Conservation (phyloP, 2,329 filamentous ascomycete genomes). For the Fusarium humuli region DNA sequence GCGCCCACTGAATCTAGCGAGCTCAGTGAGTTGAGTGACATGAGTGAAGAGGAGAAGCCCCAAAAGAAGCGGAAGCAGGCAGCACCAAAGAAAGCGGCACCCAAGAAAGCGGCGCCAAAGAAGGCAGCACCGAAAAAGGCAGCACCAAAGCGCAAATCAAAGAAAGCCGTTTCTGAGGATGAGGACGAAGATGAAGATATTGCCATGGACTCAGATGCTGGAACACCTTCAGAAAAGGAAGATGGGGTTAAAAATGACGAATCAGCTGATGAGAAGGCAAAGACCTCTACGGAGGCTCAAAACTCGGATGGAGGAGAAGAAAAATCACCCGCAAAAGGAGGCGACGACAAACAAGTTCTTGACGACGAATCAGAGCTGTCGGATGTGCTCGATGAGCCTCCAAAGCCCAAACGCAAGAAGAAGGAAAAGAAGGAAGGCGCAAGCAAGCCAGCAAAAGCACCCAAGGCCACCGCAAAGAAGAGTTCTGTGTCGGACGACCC, state of each 20-base stretch:
- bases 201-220: constrained; percentile 28
- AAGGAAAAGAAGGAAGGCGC: constrained; percentile 52
- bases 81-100: constrained; percentile 4
- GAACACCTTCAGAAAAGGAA: constrained; percentile 7
- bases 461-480: constrained; percentile 48
- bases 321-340: constrained; percentile 24
- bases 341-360: constrained; percentile 38
- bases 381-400: constrained; percentile 78
- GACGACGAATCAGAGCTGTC: constrained; percentile 56
- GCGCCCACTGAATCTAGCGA: constrained; percentile 39
- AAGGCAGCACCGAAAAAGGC: constrained; percentile 2
- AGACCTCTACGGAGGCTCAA: constrained; percentile 3
- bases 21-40: constrained; percentile 40
- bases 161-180: constrained; percentile 47
- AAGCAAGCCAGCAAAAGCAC: constrained; percentile 44
- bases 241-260: constrained; percentile 4
- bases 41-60: constrained; percentile 44
- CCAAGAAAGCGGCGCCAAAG: constrained; percentile 14
- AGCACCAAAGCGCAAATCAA: constrained; percentile 27
- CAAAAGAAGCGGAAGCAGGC: constrained; percentile 37
- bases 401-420: constrained; percentile 69
- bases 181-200: constrained; percentile 40
- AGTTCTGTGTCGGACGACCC: constrained; percentile 60
- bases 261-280: neutral
- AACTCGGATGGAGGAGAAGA: constrained; percentile 7